Evolutionary conservation across 495 filamentous ascomycete genomes (phyloP), one percentile per base, ranked within the genome.

Genomic region (Tuber umbilicatum): DNA sequence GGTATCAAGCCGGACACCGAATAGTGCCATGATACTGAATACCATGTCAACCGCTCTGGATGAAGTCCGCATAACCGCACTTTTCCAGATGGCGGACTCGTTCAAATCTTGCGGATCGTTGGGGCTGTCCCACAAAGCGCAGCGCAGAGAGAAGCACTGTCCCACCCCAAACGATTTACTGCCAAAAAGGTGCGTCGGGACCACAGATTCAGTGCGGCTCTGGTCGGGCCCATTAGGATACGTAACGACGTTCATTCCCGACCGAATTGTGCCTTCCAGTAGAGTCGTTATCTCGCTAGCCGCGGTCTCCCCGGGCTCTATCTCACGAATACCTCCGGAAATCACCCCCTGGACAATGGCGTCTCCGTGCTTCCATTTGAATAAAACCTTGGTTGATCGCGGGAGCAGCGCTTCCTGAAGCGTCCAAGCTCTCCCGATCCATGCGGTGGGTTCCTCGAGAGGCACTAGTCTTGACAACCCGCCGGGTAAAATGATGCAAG

Each of bases 401-500:
- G 70, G 70, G 70, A 45, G 40, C 27, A 71, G 19, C 17, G 40
- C 70, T 71, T 71, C 40, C 39, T 45, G 70, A 17, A 71, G 70
- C 3, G 70, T 71, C 70, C 70, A 71, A 31, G 70, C 70, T 21
- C 70, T 39, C 12, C 45, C n/a, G 5, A 45, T 21, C 70, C 70
- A 71, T 31, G 70, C 16, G 3, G 70, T 71, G 27, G 27, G 12
- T 45, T 45, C 70, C 40, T n/a, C 70, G 12, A 45, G 70, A 42
- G 70, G 27, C 27, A 42, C 1, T 17, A 45, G 39, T 17, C 70
- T 41, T 37, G 39, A 43, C 9, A 27, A 23, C 2, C 70, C 70
- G 23, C 70, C 78, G 21, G 80, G 79, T 5, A 81, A 77, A 27
- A 81, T 73, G 19, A 84, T 75, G 35, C 82, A 83, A 17, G 81